Evolutionary conservation across 192 early-diverging fungal genomes (phyloP), one percentile per base, ranked within the genome.

Genomic region (Linnemannia hyalina): DNA sequence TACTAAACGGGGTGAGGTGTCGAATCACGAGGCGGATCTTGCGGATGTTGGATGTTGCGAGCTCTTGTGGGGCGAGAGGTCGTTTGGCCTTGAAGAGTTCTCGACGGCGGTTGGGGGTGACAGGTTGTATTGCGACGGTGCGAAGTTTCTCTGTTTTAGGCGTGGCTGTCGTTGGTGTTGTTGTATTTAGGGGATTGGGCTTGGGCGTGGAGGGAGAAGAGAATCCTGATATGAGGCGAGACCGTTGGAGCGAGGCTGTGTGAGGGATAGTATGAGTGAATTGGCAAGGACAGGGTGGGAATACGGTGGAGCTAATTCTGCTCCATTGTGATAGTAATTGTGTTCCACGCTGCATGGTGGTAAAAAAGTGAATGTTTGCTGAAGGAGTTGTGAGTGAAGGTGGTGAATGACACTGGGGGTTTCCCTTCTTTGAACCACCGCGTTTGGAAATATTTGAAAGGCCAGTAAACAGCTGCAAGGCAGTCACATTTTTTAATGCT

Each of bases 1-100:
- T 80, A 23, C 20, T 76, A 22, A 65, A 65, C 3, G 60, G 60
- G 5, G 83, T 80, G 44, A 85, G 46, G 52, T 74, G 78, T 36
- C 36, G 29, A 7, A 85, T 42, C 35, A 85, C 36, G 15, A 26
- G 26, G 29, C 32, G 13, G 47, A 69, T 83, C 38, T 55, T 44
- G 26, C 65, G 44, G 70, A 69, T 63, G 1, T 35, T 60, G 26
- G 68, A n/a, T 9, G 60, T 68, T 47, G 35, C 41, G n/a, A 36
- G 60, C 20, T 49, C n/a, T 54, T 77, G 40, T 73, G 40, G 9
- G 22, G 32, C 18, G 35, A 41, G 69, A 11, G 69, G 69, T 0
- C 40, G 69, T 22, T 70, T 41, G 6, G 5, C 1, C 75, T 76
- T 76, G 26, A 40, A 6, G 41, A 42, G n/a, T 7, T 57, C 47